A percentile compares a stretch with the other conserved stretches of the same genome.
Evolutionary conservation across 768 basidiomycete genomes (phyloP).

Genomic region (Daedalea quercina): DNA sequence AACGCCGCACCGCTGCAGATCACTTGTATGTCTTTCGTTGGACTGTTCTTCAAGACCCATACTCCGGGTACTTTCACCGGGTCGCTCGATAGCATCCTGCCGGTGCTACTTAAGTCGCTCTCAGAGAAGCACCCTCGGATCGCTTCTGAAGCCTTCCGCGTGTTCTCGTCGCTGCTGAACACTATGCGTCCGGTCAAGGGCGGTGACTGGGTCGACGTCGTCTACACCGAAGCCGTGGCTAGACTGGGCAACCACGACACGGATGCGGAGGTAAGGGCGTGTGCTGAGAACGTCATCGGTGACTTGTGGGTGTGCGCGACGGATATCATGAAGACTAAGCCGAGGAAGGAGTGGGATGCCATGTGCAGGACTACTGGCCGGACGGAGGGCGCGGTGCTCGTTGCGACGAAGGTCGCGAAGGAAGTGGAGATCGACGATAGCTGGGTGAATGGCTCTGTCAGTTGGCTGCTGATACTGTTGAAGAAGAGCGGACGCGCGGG

Average conservation of each 20-base stretch:
- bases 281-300: conserved; percentile 77
- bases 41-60: conserved; percentile 75
- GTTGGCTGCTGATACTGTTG: conserved; percentile 69
- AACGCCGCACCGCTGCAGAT: conserved; percentile 80
- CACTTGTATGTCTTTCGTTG: conserved; percentile 79
- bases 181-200: conserved; percentile 64
- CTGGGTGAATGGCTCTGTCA: conserved; percentile 79
- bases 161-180: conserved; percentile 77
- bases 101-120: conserved; percentile 68
- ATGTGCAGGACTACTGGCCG: conserved; percentile 68
- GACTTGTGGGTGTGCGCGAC: conserved; percentile 86
- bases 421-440: conserved; percentile 62
- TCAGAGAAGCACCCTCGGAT: conserved; percentile 85
- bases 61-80: conserved; percentile 48
- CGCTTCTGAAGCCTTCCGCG: conserved; percentile 81
- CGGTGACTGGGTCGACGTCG: conserved; percentile 58
- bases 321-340: conserved; percentile 57
- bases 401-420: conserved; percentile 77
- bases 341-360: conserved; percentile 73
- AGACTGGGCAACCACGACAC: conserved; percentile 77
- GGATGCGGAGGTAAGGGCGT: conserved; percentile 82
- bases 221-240: conserved; percentile 70
- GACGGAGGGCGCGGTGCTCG: conserved; percentile 70
- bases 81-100: conserved; percentile 62
- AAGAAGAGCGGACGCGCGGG: conserved; percentile 74